Base-by-base conservation (phyloP, 1,139 yeast genomes). In the Protomyces macrosporus region DNA sequence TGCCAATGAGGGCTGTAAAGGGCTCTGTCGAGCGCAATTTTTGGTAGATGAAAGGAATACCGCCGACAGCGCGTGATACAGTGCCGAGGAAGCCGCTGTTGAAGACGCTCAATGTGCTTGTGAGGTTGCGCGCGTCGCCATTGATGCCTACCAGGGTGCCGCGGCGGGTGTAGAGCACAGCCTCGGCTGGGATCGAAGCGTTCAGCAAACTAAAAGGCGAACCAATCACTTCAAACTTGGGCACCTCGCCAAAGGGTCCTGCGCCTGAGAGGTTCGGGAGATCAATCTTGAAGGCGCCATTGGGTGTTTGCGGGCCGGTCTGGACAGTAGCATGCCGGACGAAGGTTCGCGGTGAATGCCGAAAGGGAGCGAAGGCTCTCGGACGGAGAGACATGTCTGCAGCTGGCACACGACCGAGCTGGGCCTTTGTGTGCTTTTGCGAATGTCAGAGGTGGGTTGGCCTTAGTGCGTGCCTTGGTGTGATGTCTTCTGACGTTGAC, bases 141-240 rank as follows among this genome's bases (percentile, higher is more conserved):
- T 77, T 81, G 53, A 80, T 71, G 3, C 82, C 84, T 7, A 81
- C 73, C 16, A 82, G 72, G 12, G 81, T 75, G 23, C 80, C 80
- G 37, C 79, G 72, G 4, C 79, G 74, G 32, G 80, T 76, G 67
- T 76, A 80, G 34, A 83, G 69, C 3, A 79, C 74, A 3, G 82
- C 73, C 1, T 83, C 80, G 4, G 83, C 76, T 3, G 86, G 86
- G 6, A 82, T 69, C 36, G 79, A 75, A 52, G 82, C 75, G 59
- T 77, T 79, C 53, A 82, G 69, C 65, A 82, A 66, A 6, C 81
- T 75, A 4, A 79, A 73, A 0, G 79, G 78, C 33, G 75, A 73
- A 1, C 84, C 84, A 42, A 82, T 67, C 5, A 79, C 79, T 57
- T 77, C 76, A 66, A 81, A 80, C 48, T 62, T 64, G 9, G 71